Percentiles rank a stretch among this genome's conserved stretches.
Evolutionary conservation across 1,284 basidiomycete species (phyloP).

Genomic region (Neolentinus lepideus): DNA sequence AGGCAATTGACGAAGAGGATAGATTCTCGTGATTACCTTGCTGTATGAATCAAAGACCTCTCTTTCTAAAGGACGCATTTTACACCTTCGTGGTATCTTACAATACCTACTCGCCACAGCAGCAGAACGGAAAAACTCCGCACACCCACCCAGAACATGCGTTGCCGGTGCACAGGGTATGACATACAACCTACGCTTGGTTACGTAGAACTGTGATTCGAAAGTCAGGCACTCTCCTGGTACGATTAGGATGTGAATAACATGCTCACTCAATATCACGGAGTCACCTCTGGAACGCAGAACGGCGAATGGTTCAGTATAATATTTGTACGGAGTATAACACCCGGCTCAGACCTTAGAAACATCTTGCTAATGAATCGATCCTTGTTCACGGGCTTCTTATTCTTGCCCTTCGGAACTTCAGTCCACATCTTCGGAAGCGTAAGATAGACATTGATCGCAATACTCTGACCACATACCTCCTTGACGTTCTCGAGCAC

Average conservation of each 20-base stretch:
- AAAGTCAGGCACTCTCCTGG: slow-evolving; percentile 8
- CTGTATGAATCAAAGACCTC: background rate
- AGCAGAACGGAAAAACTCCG: background rate
- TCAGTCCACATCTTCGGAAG: slow-evolving; percentile 95
- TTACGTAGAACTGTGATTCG: slow-evolving; percentile 69
- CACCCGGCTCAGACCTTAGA: slow-evolving; percentile 49
- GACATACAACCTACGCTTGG: slow-evolving; percentile 48
- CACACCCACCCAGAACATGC: too few relatives aligned
- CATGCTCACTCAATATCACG: slow-evolving; percentile 83
- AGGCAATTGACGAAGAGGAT: slow-evolving; percentile 23
- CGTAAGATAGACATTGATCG: slow-evolving; percentile 5
- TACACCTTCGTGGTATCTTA: background rate
- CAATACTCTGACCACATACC: slow-evolving; percentile 33
- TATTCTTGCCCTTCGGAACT: slow-evolving; percentile 95
- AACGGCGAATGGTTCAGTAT: slow-evolving; percentile 11
- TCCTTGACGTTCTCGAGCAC: slow-evolving; percentile 97
- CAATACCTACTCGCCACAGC: background rate
- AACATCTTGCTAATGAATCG: slow-evolving; percentile 99
- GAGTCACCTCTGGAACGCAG: slow-evolving; percentile 75
- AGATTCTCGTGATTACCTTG: background rate
- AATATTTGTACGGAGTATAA: slow-evolving; percentile 3
- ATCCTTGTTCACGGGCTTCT: slow-evolving; percentile 98
- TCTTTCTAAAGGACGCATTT: background rate
- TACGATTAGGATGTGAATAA: background rate
- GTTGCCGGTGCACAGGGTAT: too few relatives aligned